Conservation (phyloP, 169 alveolate genomes). For the Cryptosporidium viatorum region DNA sequence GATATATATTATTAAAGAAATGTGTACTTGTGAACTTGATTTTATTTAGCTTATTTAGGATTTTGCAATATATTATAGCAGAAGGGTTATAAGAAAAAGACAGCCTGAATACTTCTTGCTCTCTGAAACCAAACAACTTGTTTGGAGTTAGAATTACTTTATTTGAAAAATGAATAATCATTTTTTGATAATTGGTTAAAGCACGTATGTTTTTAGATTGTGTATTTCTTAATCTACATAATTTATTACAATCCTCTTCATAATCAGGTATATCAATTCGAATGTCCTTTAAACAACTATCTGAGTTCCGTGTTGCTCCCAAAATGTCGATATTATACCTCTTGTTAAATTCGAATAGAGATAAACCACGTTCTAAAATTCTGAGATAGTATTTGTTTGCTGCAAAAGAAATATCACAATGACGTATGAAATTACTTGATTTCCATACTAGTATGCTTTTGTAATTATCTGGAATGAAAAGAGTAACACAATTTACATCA, state of each 20-base stretch:
- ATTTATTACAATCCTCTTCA: neutral
- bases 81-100: slow-evolving; percentile 27
- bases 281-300: neutral
- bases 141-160: neutral
- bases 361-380: neutral
- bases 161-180: neutral
- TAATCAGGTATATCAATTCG: neutral
- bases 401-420: slow-evolving; percentile 9
- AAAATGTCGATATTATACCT: slow-evolving; percentile 11
- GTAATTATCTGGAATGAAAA: slow-evolving; percentile 60
- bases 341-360: slow-evolving; percentile 8
- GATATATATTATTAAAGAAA: too few species aligned
- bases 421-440: slow-evolving; percentile 50
- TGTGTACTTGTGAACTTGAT: neutral
- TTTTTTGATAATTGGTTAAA: neutral
- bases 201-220: neutral
- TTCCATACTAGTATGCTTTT: slow-evolving; percentile 66
- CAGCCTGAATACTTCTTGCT: neutral
- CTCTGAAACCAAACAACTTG: slow-evolving; percentile 6
- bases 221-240: neutral
- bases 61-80: neutral
- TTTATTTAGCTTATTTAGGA: neutral
- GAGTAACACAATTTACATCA: neutral
- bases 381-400: neutral
- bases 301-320: neutral